Base-by-base conservation (phyloP, 495 filamentous ascomycete genomes). In the Daldinia caldariorum region DNA sequence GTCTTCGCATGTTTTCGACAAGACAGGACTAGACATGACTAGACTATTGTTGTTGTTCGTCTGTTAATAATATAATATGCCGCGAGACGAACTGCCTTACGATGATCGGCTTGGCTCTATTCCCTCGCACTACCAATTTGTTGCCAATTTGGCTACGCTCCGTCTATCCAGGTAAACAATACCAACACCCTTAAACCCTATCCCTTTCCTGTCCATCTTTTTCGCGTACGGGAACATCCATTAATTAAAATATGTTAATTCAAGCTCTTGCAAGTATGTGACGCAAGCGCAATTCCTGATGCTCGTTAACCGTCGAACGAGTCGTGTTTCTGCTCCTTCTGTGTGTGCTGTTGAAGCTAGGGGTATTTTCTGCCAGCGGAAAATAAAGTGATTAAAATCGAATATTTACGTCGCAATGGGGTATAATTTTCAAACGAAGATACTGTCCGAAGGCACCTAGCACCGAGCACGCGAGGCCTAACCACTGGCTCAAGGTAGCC, bases 341-440 rank as follows among this genome's bases (percentile, higher is more conserved):
- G 61, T 45, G 10, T 31, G 47, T 69, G 53, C 37, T 70, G 71
- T 70, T 73, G 66, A 67, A 73, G 71, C 58, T 7, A 29, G 62
- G 57, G 61, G 47, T 55, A 62, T 66, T 67, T 66, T 69, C 71
- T 70, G 71, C 71, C 71, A 70, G 62, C 67, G 71, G 71, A 67
- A 67, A 73, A 63, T 66, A 49, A 47, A 29, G 35, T 56, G 18
- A 67, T 70, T 62, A 73, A 69, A 70, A 61, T 54, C 49, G 58
- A 63, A 41, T 77, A 77, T 75, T 69, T 71, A 74, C 68, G 60
- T 66, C 49, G 57, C 56, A 67, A 66, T 62, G 63, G 71, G 73
- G 75, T 73, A 77, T 77, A 75, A 71, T 63, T 50, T 72, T 61
- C 69, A 69, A 75, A 58, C 38, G 71, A 76, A 72, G 50, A 73